These are phyloP conservation scores for Pseudomonodictys pantanalensis DNA, from an alignment of 495 filamentous ascomycete genomes.

Conservation along the genomic window DNA sequence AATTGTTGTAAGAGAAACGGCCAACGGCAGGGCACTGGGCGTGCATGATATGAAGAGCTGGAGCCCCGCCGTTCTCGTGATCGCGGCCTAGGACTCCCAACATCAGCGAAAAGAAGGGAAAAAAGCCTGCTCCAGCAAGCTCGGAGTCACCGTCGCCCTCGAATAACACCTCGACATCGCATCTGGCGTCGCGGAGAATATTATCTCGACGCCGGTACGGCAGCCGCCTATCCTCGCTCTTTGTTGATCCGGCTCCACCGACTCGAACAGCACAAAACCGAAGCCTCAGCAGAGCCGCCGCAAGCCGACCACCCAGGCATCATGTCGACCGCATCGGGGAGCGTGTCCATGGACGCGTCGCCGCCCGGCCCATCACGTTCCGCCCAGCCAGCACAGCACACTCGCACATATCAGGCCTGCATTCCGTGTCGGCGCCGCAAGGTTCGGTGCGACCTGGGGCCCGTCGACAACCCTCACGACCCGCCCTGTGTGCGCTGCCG, in stretches of 20 bases:
- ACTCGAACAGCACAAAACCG: not conserved
- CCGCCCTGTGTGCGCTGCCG: slow-evolving; percentile 93
- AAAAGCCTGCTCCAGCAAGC: not conserved
- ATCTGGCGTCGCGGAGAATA: too few relatives aligned
- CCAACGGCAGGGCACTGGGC: too few relatives aligned
- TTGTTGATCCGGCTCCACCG: too few relatives aligned
- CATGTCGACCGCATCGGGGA: slow-evolving; percentile 29
- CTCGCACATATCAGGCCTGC: slow-evolving; percentile 49
- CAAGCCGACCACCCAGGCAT: slow-evolving; percentile 26
- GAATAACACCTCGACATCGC: too few relatives aligned
- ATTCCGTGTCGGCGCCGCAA: slow-evolving; percentile 89
- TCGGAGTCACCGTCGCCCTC: not conserved
- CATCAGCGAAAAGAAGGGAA: not conserved
- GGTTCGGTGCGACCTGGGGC: slow-evolving; percentile 89
- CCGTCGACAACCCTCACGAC: slow-evolving; percentile 89
- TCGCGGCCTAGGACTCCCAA: not conserved
- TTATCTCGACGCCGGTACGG: too few relatives aligned
- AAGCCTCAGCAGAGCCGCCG: slow-evolving; percentile 20
- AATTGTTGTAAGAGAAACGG: too few relatives aligned
- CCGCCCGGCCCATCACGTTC: slow-evolving; percentile 15
- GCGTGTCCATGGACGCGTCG: slow-evolving; percentile 22
- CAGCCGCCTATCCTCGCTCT: too few relatives aligned
- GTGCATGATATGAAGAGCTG: too few relatives aligned
- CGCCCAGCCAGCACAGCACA: slow-evolving; percentile 13
- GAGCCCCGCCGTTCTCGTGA: not conserved